Evolutionary conservation across 495 filamentous ascomycete genomes (phyloP).

Genomic region (Hypoxylon rickii): DNA sequence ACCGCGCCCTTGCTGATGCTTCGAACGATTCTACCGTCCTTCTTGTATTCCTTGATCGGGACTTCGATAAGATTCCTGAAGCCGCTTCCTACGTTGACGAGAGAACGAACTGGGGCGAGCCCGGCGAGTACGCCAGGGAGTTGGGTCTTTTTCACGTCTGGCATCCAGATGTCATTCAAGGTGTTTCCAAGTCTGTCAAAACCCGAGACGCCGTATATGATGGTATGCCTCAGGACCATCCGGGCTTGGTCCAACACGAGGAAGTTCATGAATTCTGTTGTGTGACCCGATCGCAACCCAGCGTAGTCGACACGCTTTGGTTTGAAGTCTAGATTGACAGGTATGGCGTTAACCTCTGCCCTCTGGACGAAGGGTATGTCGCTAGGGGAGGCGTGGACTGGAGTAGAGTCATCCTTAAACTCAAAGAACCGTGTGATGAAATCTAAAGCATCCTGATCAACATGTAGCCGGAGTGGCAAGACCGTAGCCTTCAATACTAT

Average conservation of each 20-base stretch:
- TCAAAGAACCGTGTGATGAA: slow-evolving; percentile 98
- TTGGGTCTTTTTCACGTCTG: slow-evolving; percentile 87
- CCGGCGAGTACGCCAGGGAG: slow-evolving; percentile 88
- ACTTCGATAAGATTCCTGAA: slow-evolving; percentile 84
- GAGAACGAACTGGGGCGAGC: slow-evolving; percentile 82
- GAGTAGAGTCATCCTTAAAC: slow-evolving; percentile 80
- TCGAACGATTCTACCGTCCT: slow-evolving; percentile 89
- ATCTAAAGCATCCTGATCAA: slow-evolving; percentile 97
- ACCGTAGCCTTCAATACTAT: slow-evolving; percentile 84
- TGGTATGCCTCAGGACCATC: slow-evolving; percentile 84
- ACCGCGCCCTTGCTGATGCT: slow-evolving; percentile 88
- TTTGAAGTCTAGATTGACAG: slow-evolving; percentile 91
- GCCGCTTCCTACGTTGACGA: slow-evolving; percentile 88
- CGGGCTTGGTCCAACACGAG: slow-evolving; percentile 87
- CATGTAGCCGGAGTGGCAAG: slow-evolving; percentile 87
- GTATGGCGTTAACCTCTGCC: slow-evolving; percentile 81
- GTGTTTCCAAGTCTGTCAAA: slow-evolving; percentile 86
- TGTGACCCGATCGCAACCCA: slow-evolving; percentile 94
- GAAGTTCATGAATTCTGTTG: slow-evolving; percentile 99
- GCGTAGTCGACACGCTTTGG: slow-evolving; percentile 95
- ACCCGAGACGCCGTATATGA: slow-evolving; percentile 88
- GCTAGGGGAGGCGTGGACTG: slow-evolving; percentile 55
- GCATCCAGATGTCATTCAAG: slow-evolving; percentile 97
- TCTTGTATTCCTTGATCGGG: slow-evolving; percentile 88
- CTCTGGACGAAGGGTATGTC: slow-evolving; percentile 91